These are phyloP conservation scores for Diacronema lutheri DNA, from an alignment of 78 protist genomes.

Conservation along the genomic window DNA sequence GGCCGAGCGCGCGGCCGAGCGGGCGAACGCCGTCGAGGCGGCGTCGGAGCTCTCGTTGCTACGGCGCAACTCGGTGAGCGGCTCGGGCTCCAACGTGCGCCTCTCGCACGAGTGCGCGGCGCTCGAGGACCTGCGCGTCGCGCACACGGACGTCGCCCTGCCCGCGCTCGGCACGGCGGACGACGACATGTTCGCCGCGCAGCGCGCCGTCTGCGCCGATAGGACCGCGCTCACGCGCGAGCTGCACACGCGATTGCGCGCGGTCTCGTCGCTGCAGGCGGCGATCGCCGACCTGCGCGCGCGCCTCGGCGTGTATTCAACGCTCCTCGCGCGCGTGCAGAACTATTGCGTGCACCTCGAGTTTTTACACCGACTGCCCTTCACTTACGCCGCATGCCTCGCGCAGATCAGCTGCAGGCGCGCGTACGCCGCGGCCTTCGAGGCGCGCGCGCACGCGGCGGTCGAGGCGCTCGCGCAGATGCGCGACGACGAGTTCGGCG, in stretches of 20 bases:
- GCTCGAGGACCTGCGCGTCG: neutral
- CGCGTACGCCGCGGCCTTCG: neutral
- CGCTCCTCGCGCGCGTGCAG: constrained; percentile 7
- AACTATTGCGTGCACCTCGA: neutral
- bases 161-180: neutral
- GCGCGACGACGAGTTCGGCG: neutral
- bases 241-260: neutral
- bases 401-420: neutral
- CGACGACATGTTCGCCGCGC: neutral
- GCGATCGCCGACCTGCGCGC: neutral
- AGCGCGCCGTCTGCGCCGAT: neutral
- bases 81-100: neutral
- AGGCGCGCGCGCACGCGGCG: neutral
- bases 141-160: neutral
- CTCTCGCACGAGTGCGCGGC: neutral
- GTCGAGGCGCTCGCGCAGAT: neutral
- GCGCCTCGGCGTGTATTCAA: neutral
- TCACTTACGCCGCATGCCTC: neutral
- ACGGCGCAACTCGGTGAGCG: neutral
- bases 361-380: neutral
- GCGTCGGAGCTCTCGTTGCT: neutral
- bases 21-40: neutral
- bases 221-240: neutral
- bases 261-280: neutral
- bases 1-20: neutral